Evolutionary conservation across 1,284 basidiomycete species (phyloP), one percentile per base, ranked within the genome.

Genomic region (Heimioporus retisporus): DNA sequence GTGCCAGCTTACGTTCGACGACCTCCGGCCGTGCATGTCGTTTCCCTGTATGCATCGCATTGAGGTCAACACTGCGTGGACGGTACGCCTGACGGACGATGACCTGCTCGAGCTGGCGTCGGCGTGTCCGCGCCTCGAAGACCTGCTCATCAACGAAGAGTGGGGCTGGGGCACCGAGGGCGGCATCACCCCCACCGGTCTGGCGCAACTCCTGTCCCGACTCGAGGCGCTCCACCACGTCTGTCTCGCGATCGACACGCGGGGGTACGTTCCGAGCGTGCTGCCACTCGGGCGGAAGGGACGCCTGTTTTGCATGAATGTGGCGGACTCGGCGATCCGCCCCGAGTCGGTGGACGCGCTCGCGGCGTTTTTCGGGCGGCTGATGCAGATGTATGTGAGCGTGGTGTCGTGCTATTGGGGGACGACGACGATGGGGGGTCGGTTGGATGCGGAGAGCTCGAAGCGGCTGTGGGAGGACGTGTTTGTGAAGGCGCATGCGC

Each of bases 211-310:
- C 28, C 65, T 72, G 19, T 55, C 65, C 48, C 53, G 10, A 35
- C 72, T 71, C 43, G 13, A 23, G 23, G 68, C 63, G 2, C 48
- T 74, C 4, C 71, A 40, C 3, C 55, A 59, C 15, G 53, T 74
- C 61, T 71, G 71, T 55, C 71, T 72, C 13, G 73, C 73, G 54
- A 64, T 74, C 21, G 71, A 72, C 43, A 72, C 73, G 13, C 71
- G 64, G 6, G 71, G 58, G 13, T 74, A 64, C 46, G 40, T 28
- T 28, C 28, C 28, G 28, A 11, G 35, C 35, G 35, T 40, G 35
- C 13, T 40, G 35, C 35, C 35, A 11, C 35, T 40, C 35, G 35
- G 10, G 35, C 35, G 35, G 35, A 40, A 3, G 35, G 35, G 35
- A 11, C 35, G 35, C 0, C 59, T 63, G 3, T 61, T 72, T 43